Evolutionary conservation across 345 rosid species (phyloP), one percentile per base, ranked within the genome.

Genomic region (Eucalyptus victrix): DNA sequence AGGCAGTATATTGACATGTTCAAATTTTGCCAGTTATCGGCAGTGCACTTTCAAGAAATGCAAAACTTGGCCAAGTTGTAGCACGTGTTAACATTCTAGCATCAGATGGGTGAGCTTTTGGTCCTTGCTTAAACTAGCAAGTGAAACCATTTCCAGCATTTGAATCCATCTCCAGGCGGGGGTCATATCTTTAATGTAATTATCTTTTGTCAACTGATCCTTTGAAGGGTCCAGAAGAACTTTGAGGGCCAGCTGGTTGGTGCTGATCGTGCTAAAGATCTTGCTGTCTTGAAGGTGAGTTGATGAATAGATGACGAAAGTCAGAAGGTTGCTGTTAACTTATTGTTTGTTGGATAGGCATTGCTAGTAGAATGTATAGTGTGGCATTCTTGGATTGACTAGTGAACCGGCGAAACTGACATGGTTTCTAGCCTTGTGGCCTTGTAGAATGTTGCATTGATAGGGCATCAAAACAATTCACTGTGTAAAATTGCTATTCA

Each of bases 251-350:
- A 89, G 92, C 93, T 97, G 91, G 88, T 97, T 65, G 99, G 98
- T 50, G 99, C 99, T 40, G 98, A 97, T 91, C 99, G 98, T 89
- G 86, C 94, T 28, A 97, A 97, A 92, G 99, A 97, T 93, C 99
- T 97, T 83, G 99, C 99, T 91, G 99, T 97, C 87, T 93, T 97
- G 92, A 95, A 97, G 97, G 95, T 96, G 56, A 45, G 58, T 83
- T 72, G 34, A 7, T 50, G 89, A 50, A 67, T 88, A 49, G 56
- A 32, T 80, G 60, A 49, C 26, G 16, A 69, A 58, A 53, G 32
- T 88, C 34, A 21, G 30, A 42, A 54, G 60, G 60, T n/a, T 49
- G 42, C 32, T 14, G 65, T 37, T 47, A 40, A 67, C 53, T 67
- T 12, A 40, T 37, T 12, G 85, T 37, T 76, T 76, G 85, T 23